phyloP scores from a whole-genome alignment of 495 filamentous ascomycete species.

The Pyrenopolyporus hunteri region DNA sequence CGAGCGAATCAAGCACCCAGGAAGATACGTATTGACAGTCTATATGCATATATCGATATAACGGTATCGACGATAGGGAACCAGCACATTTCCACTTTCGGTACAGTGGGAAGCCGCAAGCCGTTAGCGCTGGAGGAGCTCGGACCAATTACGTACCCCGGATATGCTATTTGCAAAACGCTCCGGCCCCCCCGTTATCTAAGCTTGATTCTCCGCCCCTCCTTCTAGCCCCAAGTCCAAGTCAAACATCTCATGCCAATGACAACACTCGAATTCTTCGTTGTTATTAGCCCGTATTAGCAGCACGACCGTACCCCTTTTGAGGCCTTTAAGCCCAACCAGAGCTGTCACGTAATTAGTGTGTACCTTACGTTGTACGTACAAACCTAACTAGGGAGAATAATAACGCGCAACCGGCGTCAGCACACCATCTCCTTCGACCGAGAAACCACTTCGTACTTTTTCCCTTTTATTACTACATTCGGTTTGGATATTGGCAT shows the following conservation, averaged over 20 bases:
- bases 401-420: not conserved
- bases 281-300: constrained; percentile 16
- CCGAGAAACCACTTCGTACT: not conserved
- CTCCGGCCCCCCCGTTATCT: not conserved
- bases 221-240: not conserved
- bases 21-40: too few species aligned
- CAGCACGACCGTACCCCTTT: constrained; percentile 1
- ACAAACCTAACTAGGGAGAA: constrained; percentile 1
- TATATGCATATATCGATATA: too few species aligned
- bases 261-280: constrained; percentile 7
- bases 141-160: constrained; percentile 31
- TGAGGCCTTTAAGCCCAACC: constrained; percentile 17
- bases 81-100: not conserved
- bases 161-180: constrained; percentile 22
- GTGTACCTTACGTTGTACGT: not conserved
- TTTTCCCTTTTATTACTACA: not conserved
- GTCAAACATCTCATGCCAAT: not conserved
- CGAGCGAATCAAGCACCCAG: too few species aligned
- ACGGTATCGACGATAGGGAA: too few species aligned
- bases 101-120: too few species aligned
- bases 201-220: not conserved
- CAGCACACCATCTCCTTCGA: not conserved
- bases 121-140: constrained; percentile 13
- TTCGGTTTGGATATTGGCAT: constrained; percentile 5
- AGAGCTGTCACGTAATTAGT: constrained; percentile 9